These are phyloP conservation scores for Yamadazyma takamatsuzukensis DNA, from an alignment of 805 yeast genomes.

Conservation along the genomic window DNA sequence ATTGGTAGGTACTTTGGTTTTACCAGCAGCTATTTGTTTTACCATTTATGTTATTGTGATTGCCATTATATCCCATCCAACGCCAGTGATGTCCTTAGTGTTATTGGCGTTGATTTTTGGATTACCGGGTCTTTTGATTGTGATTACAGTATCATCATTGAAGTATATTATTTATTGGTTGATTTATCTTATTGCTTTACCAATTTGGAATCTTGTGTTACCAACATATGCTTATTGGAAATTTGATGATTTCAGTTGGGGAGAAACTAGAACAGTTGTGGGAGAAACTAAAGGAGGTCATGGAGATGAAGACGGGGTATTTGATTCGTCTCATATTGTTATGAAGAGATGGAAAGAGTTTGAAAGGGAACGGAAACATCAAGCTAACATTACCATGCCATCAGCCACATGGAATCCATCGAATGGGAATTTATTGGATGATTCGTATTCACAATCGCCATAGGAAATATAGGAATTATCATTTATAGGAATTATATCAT, in stretches of 20 bases:
- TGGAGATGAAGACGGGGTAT: slow-evolving; percentile 71
- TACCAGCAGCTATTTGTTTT: slow-evolving; percentile 84
- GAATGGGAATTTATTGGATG: slow-evolving; percentile 22
- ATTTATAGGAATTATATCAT: neutral
- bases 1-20: slow-evolving; percentile 78
- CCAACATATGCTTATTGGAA: slow-evolving; percentile 92
- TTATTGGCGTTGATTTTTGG: slow-evolving; percentile 80
- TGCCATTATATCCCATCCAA: slow-evolving; percentile 69
- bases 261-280: slow-evolving; percentile 81
- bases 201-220: slow-evolving; percentile 89
- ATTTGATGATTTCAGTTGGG: slow-evolving; percentile 96
- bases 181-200: slow-evolving; percentile 74
- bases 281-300: slow-evolving; percentile 67
- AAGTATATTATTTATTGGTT: slow-evolving; percentile 76
- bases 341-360: slow-evolving; percentile 96
- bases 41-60: slow-evolving; percentile 73
- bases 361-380: slow-evolving; percentile 61
- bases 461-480: neutral
- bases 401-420: slow-evolving; percentile 47
- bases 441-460: slow-evolving; percentile 5
- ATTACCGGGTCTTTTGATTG: slow-evolving; percentile 76
- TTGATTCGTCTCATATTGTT: slow-evolving; percentile 84
- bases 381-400: slow-evolving; percentile 25
- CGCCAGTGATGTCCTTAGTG: slow-evolving; percentile 73
- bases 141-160: slow-evolving; percentile 72